Evolutionary conservation across 2,329 filamentous ascomycete genomes (phyloP).

Genomic region (Magnaporthiopsis rhizophila): DNA sequence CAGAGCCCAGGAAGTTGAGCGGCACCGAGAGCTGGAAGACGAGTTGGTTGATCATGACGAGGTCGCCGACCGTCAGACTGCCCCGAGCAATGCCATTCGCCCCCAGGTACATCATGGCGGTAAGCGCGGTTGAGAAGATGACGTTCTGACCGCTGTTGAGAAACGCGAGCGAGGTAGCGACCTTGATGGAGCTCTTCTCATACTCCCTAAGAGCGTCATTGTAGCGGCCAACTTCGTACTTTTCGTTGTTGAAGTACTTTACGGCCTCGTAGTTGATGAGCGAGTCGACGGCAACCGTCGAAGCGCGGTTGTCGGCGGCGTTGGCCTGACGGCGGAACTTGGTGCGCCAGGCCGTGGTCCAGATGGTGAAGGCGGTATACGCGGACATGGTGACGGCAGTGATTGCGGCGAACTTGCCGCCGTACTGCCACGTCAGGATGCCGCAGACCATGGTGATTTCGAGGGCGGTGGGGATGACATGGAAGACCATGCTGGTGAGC

Average conservation of each 20-base stretch:
- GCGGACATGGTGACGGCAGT: slow-evolving; percentile 85
- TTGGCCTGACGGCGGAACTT: slow-evolving; percentile 94
- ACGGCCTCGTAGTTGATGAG: slow-evolving; percentile 98
- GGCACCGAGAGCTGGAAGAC: slow-evolving; percentile 97
- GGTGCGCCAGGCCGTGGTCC: slow-evolving; percentile 93
- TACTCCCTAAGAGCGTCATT: slow-evolving; percentile 80
- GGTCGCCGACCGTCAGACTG: slow-evolving; percentile 79
- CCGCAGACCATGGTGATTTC: slow-evolving; percentile 95
- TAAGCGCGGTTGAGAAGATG: slow-evolving; percentile 90
- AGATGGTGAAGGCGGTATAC: slow-evolving; percentile 95
- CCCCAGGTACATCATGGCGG: slow-evolving; percentile 96
- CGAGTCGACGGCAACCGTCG: slow-evolving; percentile 91
- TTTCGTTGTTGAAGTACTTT: slow-evolving; percentile 99
- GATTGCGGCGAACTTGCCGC: slow-evolving; percentile 82
- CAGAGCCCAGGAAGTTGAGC: slow-evolving; percentile 94
- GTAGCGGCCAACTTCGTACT: slow-evolving; percentile 85
- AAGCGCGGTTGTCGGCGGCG: slow-evolving; percentile 89
- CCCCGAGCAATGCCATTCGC: slow-evolving; percentile 81
- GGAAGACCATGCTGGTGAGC: slow-evolving; percentile 96
- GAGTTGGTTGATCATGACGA: slow-evolving; percentile 98
- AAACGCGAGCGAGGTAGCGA: slow-evolving; percentile 85
- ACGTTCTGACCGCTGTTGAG: slow-evolving; percentile 94
- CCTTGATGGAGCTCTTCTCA: slow-evolving; percentile 91
- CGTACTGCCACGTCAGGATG: slow-evolving; percentile 94
- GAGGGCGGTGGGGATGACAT: slow-evolving; percentile 85